These are phyloP conservation scores for Aspergillus niger DNA, from an alignment of 2,329 filamentous ascomycete species.

Conservation along the genomic window DNA sequence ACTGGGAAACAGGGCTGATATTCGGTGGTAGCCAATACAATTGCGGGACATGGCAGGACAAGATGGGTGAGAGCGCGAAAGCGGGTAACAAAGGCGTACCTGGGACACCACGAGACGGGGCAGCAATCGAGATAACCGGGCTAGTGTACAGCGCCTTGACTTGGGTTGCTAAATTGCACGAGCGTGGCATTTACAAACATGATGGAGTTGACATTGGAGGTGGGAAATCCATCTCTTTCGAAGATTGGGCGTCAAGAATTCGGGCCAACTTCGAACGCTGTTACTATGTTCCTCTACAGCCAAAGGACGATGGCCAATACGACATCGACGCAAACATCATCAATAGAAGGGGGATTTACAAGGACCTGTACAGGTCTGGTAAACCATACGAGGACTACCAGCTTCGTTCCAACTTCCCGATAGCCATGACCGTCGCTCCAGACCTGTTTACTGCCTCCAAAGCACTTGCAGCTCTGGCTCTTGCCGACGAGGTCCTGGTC, in stretches of 20 bases:
- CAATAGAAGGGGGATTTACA: conserved; percentile 95
- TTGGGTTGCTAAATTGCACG: conserved; percentile 72
- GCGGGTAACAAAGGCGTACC: conserved; percentile 91
- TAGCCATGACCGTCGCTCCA: conserved; percentile 92
- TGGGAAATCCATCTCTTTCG: conserved; percentile 66
- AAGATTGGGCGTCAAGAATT: conserved; percentile 77
- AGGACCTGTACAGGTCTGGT: conserved; percentile 89
- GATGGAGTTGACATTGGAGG: conserved; percentile 69
- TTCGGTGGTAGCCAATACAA: conserved; percentile 94
- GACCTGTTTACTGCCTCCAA: conserved; percentile 79
- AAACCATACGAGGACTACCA: conserved; percentile 99
- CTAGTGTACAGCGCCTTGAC: conserved; percentile 84
- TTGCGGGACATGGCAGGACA: conserved; percentile 99
- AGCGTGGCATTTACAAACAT: conserved; percentile 71
- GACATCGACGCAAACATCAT: conserved; percentile 77
- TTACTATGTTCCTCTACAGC: conserved; percentile 77
- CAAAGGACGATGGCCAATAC: conserved; percentile 72
- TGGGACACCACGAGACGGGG: conserved; percentile 94
- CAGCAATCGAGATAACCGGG: conserved; percentile 92
- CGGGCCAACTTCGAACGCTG: conserved; percentile 86
- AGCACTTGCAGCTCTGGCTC: conserved; percentile 75
- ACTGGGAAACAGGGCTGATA: conserved; percentile 88
- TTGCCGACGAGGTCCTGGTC: conserved; percentile 76
- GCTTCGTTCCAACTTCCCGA: conserved; percentile 87
- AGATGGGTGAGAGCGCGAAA: conserved; percentile 97